Evolutionary conservation across 306 rosid genomes (phyloP).

Genomic region (Gleditsia sinensis): DNA sequence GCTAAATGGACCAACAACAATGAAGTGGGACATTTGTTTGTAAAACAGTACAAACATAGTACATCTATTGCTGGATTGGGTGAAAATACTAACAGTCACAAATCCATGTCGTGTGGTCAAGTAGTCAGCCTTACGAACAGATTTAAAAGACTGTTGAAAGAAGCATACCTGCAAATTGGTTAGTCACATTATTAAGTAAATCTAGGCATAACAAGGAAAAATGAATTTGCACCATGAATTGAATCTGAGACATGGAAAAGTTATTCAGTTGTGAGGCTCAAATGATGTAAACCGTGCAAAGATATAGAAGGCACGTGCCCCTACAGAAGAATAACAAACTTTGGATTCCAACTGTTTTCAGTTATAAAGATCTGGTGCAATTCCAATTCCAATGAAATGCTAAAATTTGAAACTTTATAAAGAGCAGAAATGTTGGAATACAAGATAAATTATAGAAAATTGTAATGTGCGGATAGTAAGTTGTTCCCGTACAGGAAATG

Average conservation of each 20-base stretch:
- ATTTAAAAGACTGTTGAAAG: constrained; percentile 81
- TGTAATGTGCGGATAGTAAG: too few relatives aligned
- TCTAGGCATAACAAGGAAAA: not conserved
- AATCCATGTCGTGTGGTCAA: constrained; percentile 92
- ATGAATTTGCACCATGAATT: not conserved
- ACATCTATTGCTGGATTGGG: not conserved
- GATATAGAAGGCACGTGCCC: constrained; percentile 76
- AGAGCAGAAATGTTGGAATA: too few relatives aligned
- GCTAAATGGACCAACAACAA: constrained; percentile 78
- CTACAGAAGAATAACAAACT: constrained; percentile 43
- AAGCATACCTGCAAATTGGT: constrained; percentile 69
- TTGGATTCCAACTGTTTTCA: constrained; percentile 15
- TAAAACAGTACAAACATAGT: not conserved
- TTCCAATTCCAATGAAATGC: too few relatives aligned
- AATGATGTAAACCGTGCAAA: constrained; percentile 64
- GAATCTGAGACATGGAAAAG: constrained; percentile 13
- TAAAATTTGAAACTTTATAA: too few relatives aligned
- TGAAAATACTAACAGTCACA: constrained; percentile 59
- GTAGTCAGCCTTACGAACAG: constrained; percentile 87
- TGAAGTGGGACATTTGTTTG: not conserved
- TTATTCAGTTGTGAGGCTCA: not conserved
- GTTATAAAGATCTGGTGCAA: too few relatives aligned
- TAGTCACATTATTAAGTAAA: constrained; percentile 2
- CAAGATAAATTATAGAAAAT: too few relatives aligned
- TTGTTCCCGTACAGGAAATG: too few relatives aligned